Evolutionary conservation across 2,329 filamentous ascomycete species (phyloP), one percentile per base, ranked within the genome.

Genomic region (Penicillium sp.): DNA sequence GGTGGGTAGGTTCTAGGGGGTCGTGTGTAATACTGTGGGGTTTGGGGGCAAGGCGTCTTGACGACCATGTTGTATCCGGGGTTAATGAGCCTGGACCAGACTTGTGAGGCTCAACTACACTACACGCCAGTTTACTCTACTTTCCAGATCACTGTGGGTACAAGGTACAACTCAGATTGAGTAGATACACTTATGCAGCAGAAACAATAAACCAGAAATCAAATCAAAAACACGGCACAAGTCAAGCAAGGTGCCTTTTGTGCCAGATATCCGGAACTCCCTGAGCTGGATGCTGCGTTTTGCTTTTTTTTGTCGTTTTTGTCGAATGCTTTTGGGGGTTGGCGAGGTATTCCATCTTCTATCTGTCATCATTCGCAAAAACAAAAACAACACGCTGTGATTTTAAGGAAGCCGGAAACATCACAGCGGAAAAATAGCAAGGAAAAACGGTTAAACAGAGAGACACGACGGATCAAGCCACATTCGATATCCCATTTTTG

Each of bases 201-300:
- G 73, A 72, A 69, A 64, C 63, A 71, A 66, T 75, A 67, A 69
- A 72, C 61, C 73, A 48, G 57, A 55, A 57, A 60, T 31, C 60
- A 61, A 60, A 63, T 78, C 78, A 80, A 69, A 67, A 78, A 79
- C 77, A 72, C 72, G 64, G 54, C 67, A 61, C 61, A 62, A 63
- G 61, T 55, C 62, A 62, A 61, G 60, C 58, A 64, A 66, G 50
- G 62, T 67, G 62, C 77, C 69, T 86, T 60, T 69, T 64, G 62
- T 89, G 88, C 86, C 85, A 89, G 88, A 90, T 90, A 91, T 91
- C 88, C 88, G 88, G 88, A 90, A 88, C 87, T 88, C 87, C 85
- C 75, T 66, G 55, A 62, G 64, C 58, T 57, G 50, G 52, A 67
- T 64, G 64, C 76, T 77, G 75, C 76, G 80, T 81, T 79, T 78